Evolutionary conservation across 2,329 filamentous ascomycete genomes (phyloP).

Genomic region (Monilinia laxa): DNA sequence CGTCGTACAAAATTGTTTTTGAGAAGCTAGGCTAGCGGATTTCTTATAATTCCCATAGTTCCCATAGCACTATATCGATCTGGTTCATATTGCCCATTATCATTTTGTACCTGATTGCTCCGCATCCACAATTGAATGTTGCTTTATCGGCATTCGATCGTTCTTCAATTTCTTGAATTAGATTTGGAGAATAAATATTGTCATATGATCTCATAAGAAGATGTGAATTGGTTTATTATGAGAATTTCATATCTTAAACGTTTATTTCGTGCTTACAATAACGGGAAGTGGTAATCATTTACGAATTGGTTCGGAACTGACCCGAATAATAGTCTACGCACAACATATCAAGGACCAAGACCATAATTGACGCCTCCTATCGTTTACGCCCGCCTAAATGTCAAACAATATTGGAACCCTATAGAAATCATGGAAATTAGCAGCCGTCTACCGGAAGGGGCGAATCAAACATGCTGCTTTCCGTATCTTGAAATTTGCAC

Average conservation of each 20-base stretch:
- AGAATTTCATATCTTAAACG: conserved; percentile 1
- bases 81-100: background rate
- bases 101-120: conserved; percentile 11
- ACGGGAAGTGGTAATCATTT: background rate
- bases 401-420: background rate
- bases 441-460: conserved; percentile 7
- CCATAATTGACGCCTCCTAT: background rate
- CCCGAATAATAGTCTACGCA: conserved; percentile 10
- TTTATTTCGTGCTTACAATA: conserved; percentile 8
- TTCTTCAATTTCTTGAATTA: background rate
- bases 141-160: background rate
- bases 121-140: background rate
- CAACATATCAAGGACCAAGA: conserved; percentile 9
- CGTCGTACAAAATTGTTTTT: background rate
- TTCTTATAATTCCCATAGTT: background rate
- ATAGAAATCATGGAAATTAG: conserved; percentile 2
- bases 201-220: background rate
- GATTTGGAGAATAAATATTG: background rate
- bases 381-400: background rate
- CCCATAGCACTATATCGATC: background rate
- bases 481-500: background rate
- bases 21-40: background rate
- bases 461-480: background rate
- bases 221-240: background rate
- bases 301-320: conserved; percentile 8